These are phyloP conservation scores for Exophiala mesophila DNA, from an alignment of 2,329 filamentous ascomycete genomes.

Conservation along the genomic window DNA sequence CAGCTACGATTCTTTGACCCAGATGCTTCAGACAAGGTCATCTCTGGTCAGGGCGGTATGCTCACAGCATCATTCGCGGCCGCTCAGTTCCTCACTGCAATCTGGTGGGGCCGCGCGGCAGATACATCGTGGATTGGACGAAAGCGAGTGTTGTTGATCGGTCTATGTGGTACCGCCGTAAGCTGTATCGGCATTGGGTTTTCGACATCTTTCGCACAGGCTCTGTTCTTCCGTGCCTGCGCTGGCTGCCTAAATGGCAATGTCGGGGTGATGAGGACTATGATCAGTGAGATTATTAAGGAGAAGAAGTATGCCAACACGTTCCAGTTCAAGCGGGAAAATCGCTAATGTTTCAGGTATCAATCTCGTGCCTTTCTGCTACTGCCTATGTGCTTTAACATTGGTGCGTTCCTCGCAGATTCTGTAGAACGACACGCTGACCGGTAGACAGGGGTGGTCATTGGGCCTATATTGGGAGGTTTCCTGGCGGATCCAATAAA, in stretches of 20 bases:
- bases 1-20: conserved; percentile 75
- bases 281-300: conserved; percentile 66
- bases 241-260: conserved; percentile 69
- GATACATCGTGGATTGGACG: conserved; percentile 63
- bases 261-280: conserved; percentile 68
- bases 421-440: background rate
- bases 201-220: conserved; percentile 56
- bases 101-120: conserved; percentile 72
- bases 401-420: conserved; percentile 37
- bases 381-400: conserved; percentile 65
- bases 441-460: conserved; percentile 33
- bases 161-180: conserved; percentile 64
- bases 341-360: conserved; percentile 33
- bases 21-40: conserved; percentile 54
- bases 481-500: conserved; percentile 61
- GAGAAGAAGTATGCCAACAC: conserved; percentile 56
- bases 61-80: conserved; percentile 75
- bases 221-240: conserved; percentile 60
- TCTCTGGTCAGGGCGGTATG: conserved; percentile 71
- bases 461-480: conserved; percentile 53
- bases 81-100: conserved; percentile 75
- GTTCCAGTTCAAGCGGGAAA: conserved; percentile 38
- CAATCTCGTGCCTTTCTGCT: conserved; percentile 54
- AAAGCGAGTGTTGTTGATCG: conserved; percentile 73
- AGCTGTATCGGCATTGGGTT: conserved; percentile 67